Conservation (phyloP, 306 rosid species). For the Cucurbita ficifolia region DNA sequence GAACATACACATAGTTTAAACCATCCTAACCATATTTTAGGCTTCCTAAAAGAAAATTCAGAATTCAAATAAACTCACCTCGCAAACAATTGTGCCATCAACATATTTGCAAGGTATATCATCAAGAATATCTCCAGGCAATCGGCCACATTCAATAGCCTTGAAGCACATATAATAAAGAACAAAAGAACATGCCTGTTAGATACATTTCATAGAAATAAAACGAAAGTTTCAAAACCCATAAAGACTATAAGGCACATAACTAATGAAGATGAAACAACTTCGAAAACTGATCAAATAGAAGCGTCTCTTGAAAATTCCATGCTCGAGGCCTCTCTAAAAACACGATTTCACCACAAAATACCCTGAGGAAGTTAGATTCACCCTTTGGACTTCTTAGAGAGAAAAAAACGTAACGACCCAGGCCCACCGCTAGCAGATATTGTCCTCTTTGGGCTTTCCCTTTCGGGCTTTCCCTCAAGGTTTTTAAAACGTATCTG, state of each 20-base stretch:
- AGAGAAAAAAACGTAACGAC: no score
- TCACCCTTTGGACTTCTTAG: background rate
- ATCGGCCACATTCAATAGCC: conserved; percentile 96
- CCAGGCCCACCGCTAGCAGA: no score
- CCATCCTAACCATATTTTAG: conserved; percentile 3
- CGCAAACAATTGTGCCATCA: conserved; percentile 79
- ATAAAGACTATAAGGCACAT: background rate
- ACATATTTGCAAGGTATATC: conserved; percentile 82
- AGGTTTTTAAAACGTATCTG: no score
- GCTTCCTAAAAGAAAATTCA: conserved; percentile 8
- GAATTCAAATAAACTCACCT: conserved; percentile 40
- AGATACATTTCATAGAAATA: background rate
- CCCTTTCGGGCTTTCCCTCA: no score
- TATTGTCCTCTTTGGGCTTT: no score
- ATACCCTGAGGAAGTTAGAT: background rate
- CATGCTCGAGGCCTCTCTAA: background rate
- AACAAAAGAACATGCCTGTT: background rate
- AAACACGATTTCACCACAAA: background rate
- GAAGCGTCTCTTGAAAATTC: background rate
- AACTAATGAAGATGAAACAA: background rate
- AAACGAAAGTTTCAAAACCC: background rate
- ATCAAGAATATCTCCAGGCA: conserved; percentile 89
- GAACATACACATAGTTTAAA: background rate
- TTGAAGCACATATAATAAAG: conserved; percentile 25
- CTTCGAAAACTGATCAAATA: background rate